Percentiles rank a stretch among this genome's conserved stretches.
Evolutionary conservation across 805 yeast species (phyloP).

Genomic region (Starmerella apicola): DNA sequence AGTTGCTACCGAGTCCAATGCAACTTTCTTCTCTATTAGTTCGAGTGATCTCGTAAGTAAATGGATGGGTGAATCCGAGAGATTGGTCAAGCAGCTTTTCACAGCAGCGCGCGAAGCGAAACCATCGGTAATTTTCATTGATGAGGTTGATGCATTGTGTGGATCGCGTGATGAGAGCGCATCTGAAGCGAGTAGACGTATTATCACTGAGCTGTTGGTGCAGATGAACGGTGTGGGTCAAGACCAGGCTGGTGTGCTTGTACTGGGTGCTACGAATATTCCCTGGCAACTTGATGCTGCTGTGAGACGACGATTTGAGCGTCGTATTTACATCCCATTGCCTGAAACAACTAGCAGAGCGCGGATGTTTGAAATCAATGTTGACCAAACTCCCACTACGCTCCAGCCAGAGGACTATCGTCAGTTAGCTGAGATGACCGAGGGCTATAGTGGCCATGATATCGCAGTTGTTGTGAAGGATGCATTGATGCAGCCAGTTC

Average conservation of each 20-base stretch:
- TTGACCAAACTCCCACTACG: conserved; percentile 78
- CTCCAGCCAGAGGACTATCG: conserved; percentile 61
- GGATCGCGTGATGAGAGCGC: conserved; percentile 98
- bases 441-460: conserved; percentile 96
- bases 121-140: conserved; percentile 92
- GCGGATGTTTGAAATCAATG: conserved; percentile 86
- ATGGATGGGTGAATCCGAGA: conserved; percentile 99
- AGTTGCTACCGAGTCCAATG: conserved; percentile 95
- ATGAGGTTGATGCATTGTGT: conserved; percentile 95
- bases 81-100: conserved; percentile 88
- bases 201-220: conserved; percentile 87
- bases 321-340: conserved; percentile 84
- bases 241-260: conserved; percentile 83
- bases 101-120: conserved; percentile 92
- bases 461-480: conserved; percentile 93
- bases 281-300: conserved; percentile 99
- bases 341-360: conserved; percentile 91
- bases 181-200: conserved; percentile 89
- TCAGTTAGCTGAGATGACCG: conserved; percentile 80
- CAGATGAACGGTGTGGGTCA: conserved; percentile 99
- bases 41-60: conserved; percentile 91
- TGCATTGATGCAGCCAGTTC: conserved; percentile 94
- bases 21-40: conserved; percentile 92
- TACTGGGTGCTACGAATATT: conserved; percentile 92
- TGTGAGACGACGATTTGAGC: conserved; percentile 89